Evolutionary conservation across 2,329 filamentous ascomycete species (phyloP).

Genomic region (Plectosphaerella sp.): DNA sequence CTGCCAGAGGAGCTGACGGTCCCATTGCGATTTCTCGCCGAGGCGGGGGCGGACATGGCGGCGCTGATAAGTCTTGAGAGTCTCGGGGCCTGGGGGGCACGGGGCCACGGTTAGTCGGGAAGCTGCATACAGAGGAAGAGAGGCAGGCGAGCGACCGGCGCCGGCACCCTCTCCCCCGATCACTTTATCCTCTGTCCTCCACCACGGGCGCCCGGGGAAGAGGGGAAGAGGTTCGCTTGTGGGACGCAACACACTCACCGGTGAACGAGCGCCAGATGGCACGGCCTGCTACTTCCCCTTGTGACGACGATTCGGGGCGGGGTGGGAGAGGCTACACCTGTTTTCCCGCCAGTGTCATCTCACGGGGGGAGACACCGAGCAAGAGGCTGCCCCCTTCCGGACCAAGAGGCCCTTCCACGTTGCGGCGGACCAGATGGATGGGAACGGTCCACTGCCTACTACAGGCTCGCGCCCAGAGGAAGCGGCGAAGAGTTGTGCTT

Average conservation of each 20-base stretch:
- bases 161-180: conserved; percentile 6
- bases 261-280: conserved; percentile 15
- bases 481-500: neutral
- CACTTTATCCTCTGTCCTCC: conserved; percentile 7
- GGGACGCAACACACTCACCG: conserved; percentile 35
- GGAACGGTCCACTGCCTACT: conserved; percentile 3
- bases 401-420: conserved; percentile 15
- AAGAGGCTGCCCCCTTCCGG: conserved; percentile 21
- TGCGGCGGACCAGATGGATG: conserved; percentile 10
- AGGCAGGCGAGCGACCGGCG: conserved; percentile 9
- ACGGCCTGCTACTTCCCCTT: conserved; percentile 10
- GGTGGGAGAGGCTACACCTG: conserved; percentile 24
- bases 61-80: conserved; percentile 28
- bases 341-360: conserved; percentile 28
- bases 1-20: conserved; percentile 51
- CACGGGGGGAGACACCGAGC: conserved; percentile 23
- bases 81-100: conserved; percentile 12
- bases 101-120: conserved; percentile 19
- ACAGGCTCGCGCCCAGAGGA: conserved; percentile 1
- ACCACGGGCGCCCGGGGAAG: neutral
- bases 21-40: conserved; percentile 54
- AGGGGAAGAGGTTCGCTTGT: conserved; percentile 19
- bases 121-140: conserved; percentile 15
- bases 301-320: conserved; percentile 11
- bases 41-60: conserved; percentile 54